phyloP scores from a whole-genome alignment of 2,329 filamentous ascomycete species.

The Alternaria consortialis region DNA sequence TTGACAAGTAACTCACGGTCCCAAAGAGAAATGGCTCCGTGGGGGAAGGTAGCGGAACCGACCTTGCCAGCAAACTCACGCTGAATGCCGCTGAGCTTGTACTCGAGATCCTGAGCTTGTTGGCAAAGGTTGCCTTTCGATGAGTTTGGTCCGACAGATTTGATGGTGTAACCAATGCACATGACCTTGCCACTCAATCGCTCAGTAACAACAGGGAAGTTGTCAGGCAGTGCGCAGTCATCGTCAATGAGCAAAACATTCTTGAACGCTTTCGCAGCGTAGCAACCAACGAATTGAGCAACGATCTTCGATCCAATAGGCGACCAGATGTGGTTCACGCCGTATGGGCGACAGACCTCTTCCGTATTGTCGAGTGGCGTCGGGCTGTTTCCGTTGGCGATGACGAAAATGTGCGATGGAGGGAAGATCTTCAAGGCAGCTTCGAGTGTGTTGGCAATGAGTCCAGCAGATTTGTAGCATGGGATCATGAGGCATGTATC shows the following conservation, averaged over 20 bases:
- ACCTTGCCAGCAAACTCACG: conserved; percentile 56
- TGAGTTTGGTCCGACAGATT: conserved; percentile 52
- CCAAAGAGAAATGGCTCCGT: conserved; percentile 62
- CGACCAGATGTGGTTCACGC: conserved; percentile 25
- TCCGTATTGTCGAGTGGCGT: conserved; percentile 29
- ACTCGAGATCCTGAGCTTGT: conserved; percentile 63
- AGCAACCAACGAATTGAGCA: conserved; percentile 26
- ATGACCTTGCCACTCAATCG: conserved; percentile 15
- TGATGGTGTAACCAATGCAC: conserved; percentile 62
- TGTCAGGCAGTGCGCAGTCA: conserved; percentile 23
- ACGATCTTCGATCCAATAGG: conserved; percentile 27
- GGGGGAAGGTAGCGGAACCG: conserved; percentile 61
- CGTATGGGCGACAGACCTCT: conserved; percentile 24
- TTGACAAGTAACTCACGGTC: conserved; percentile 57
- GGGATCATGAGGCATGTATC: conserved; percentile 34
- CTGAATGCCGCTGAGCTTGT: conserved; percentile 60
- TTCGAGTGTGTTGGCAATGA: conserved; percentile 23
- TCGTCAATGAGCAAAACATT: conserved; percentile 29
- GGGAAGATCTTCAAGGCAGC: conserved; percentile 27
- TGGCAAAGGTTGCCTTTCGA: conserved; percentile 41
- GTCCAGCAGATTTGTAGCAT: conserved; percentile 25
- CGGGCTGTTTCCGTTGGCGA: conserved; percentile 25
- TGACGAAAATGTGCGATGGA: conserved; percentile 25
- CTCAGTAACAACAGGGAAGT: conserved; percentile 26
- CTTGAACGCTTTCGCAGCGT: conserved; percentile 25